These are phyloP conservation scores for Suillus clintonianus DNA, from an alignment of 768 basidiomycete species.

Conservation along the genomic window DNA sequence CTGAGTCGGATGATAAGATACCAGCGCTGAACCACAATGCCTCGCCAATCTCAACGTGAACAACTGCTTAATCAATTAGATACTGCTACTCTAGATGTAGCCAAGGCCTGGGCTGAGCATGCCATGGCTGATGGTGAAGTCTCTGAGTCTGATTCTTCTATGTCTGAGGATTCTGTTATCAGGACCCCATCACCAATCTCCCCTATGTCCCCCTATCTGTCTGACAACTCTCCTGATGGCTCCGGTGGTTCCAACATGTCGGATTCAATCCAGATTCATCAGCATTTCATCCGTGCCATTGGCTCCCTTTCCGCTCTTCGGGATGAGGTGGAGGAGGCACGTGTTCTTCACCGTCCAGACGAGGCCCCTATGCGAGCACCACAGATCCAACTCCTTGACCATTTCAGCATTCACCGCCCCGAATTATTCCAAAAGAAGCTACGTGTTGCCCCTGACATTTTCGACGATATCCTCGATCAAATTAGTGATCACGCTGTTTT, in stretches of 20 bases:
- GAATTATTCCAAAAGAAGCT: constrained; percentile 28
- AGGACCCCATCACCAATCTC: not conserved
- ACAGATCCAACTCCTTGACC: constrained; percentile 6
- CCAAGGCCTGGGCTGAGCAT: no score
- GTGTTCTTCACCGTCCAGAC: not conserved
- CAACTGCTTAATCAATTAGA: no score
- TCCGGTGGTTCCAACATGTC: not conserved
- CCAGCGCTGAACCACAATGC: no score
- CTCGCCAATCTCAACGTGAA: no score
- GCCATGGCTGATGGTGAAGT: no score
- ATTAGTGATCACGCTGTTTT: not conserved
- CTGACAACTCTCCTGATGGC: not conserved
- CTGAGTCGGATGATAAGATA: no score
- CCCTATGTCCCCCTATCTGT: not conserved
- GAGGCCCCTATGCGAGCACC: not conserved
- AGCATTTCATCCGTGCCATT: not conserved
- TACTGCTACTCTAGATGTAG: no score
- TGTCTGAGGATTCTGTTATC: not conserved
- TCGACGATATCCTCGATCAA: constrained; percentile 18
- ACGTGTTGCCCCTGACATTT: constrained; percentile 24
- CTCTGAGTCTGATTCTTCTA: no score
- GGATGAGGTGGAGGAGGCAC: constrained; percentile 1
- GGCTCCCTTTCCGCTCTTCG: not conserved
- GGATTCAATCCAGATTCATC: no score
- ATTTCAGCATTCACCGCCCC: constrained; percentile 9